phyloP scores from a whole-genome alignment of 2,329 filamentous ascomycete genomes.

The Chrysosporium queenslandicum region DNA sequence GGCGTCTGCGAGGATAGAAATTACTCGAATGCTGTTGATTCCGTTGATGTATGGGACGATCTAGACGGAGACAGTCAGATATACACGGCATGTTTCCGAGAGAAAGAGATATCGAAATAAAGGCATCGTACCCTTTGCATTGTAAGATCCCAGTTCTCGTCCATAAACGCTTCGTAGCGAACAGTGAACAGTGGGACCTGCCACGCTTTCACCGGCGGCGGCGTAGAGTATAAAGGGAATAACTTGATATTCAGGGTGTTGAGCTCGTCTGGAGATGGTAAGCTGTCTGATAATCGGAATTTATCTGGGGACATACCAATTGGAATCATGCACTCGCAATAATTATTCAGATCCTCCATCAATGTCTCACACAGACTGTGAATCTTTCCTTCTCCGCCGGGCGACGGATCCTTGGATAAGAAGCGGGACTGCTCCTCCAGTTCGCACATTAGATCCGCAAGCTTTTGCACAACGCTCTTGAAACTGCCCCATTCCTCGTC shows the following conservation, averaged over 20 bases:
- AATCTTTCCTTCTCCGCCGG: slow-evolving; percentile 42
- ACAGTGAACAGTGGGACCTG: slow-evolving; percentile 75
- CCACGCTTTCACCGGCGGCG: slow-evolving; percentile 70
- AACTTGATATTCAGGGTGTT: slow-evolving; percentile 96
- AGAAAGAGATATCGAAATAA: slow-evolving; percentile 4
- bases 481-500: slow-evolving; percentile 64
- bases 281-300: slow-evolving; percentile 5
- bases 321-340: slow-evolving; percentile 96
- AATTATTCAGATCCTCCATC: slow-evolving; percentile 89
- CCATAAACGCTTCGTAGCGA: slow-evolving; percentile 43
- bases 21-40: slow-evolving; percentile 76
- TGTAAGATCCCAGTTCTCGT: slow-evolving; percentile 47
- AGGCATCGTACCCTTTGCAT: slow-evolving; percentile 38
- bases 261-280: slow-evolving; percentile 56
- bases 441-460: slow-evolving; percentile 75
- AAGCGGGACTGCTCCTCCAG: slow-evolving; percentile 89
- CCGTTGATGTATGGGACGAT: slow-evolving; percentile 84
- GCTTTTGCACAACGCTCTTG: slow-evolving; percentile 72
- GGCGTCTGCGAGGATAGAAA: slow-evolving; percentile 74
- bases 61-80: slow-evolving; percentile 25
- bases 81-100: neutral
- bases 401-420: slow-evolving; percentile 43
- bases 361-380: slow-evolving; percentile 72
- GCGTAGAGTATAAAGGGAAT: slow-evolving; percentile 70
- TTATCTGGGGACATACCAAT: slow-evolving; percentile 54